These are phyloP conservation scores for Bryoerythrophyllum caledonicum DNA, from an alignment of 225 moss, liverwort and hornwort genomes.

Conservation along the genomic window DNA sequence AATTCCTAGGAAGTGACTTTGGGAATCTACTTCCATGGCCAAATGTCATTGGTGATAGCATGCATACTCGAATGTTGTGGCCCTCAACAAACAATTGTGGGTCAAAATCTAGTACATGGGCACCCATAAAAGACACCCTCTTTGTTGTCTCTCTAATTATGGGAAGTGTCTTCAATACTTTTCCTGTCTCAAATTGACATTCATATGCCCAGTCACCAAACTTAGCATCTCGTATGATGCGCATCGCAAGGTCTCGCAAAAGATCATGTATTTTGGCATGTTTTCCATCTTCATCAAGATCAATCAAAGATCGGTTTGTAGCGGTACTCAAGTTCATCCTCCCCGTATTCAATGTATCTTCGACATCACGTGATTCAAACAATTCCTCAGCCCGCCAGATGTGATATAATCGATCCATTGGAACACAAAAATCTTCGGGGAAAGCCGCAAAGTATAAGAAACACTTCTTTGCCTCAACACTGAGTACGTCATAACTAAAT, in stretches of 20 bases:
- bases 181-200: not conserved
- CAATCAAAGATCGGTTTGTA: not conserved
- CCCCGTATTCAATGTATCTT: not conserved
- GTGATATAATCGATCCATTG: fast-evolving
- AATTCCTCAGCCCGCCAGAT: not conserved
- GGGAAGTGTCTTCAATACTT: too few relatives aligned
- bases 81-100: too few relatives aligned
- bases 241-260: too few relatives aligned
- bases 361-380: too few relatives aligned
- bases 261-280: not conserved
- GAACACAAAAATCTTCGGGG: not conserved
- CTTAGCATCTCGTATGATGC: not conserved
- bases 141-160: too few relatives aligned
- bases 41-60: too few relatives aligned
- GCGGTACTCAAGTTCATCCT: not conserved
- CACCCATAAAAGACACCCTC: too few relatives aligned
- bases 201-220: not conserved
- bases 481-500: not conserved
- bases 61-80: too few relatives aligned
- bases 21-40: too few relatives aligned
- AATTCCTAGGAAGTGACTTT: too few relatives aligned
- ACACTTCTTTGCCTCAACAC: not conserved
- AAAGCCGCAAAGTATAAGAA: not conserved
- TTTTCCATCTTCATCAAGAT: not conserved
- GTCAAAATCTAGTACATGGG: too few relatives aligned